phyloP scores from a whole-genome alignment of 805 yeast species.

The Candida coquimbonensis region DNA sequence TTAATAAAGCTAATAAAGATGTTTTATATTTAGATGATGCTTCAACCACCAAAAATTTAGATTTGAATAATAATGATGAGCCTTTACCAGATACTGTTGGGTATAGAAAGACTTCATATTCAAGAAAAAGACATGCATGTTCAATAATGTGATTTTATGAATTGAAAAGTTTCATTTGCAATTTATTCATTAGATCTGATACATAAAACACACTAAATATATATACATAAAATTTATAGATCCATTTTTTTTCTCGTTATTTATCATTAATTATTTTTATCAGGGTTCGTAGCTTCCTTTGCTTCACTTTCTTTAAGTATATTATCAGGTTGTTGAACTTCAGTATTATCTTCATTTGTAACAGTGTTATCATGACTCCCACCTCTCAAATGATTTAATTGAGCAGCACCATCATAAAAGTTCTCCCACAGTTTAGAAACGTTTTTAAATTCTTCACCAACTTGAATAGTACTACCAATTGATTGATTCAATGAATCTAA shows the following conservation, averaged over 20 bases:
- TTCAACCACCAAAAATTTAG: too few species aligned
- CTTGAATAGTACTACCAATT: slow-evolving; percentile 58
- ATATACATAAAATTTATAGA: too few species aligned
- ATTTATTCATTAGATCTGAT: too few species aligned
- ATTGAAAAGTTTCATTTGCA: background rate
- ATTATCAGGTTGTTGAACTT: too few species aligned
- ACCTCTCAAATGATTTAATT: slow-evolving; percentile 23
- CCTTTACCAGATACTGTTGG: background rate
- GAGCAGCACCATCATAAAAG: slow-evolving; percentile 45
- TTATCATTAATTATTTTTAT: background rate
- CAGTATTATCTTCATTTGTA: background rate
- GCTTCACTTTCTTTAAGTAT: background rate
- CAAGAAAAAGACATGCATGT: slow-evolving; percentile 3
- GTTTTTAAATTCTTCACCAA: slow-evolving; percentile 69
- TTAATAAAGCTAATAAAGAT: background rate
- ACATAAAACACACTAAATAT: too few species aligned
- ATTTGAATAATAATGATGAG: background rate
- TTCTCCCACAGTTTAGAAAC: slow-evolving; percentile 66
- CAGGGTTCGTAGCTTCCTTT: background rate
- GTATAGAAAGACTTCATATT: slow-evolving; percentile 6
- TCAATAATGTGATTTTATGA: background rate
- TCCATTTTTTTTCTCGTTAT: background rate
- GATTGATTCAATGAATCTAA: slow-evolving; percentile 62
- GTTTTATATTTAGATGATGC: too few species aligned
- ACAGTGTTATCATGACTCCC: slow-evolving; percentile 11